Base-by-base conservation (phyloP, 345 rosid species). In the Kandelia obovata region DNA sequence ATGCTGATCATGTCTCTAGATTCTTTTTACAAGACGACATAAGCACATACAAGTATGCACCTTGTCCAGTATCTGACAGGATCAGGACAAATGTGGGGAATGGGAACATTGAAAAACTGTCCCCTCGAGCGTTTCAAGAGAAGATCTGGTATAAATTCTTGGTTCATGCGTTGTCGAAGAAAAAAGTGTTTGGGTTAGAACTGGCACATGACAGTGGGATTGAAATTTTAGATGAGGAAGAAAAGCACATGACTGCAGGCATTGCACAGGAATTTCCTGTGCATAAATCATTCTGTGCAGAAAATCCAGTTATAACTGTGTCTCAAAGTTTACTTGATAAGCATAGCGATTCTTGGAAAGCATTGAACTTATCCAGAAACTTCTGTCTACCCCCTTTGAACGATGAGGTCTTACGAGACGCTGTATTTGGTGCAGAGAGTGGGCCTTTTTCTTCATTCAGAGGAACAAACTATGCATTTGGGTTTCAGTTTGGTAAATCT, bases 401-500 rank as follows among this genome's bases (percentile, higher is more conserved):
- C 77, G 99, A 92, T 71, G 89, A 80, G 72, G 78, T 67, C 60
- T 75, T 85, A 60, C 82, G 87, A 73, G 83, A 86, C 73, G 89
- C 91, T 66, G 78, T 92, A 66, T 89, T 86, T 69, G 88, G 80
- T 25, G 76, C 67, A 28, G 72, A 79, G 74, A 75, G 69, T 57
- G 70, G 61, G 74, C 37, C 39, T 49, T 64, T 62, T 80, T 55
- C 81, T 73, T 78, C 70, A 67, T 65, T 79, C 58, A 65, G 74
- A 16, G 91, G 96, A 76, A 96, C 91, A 73, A 76, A 89, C 85
- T 86, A 85, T 82, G 76, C 80, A 59, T 83, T 84, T 74, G 96
- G 96, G 71, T 92, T 89, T 83, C 94, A 79, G 65, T 89, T 81
- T 83, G 83, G 85, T 73, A 76, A 75, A 73, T 76, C 84, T 79